Base-by-base conservation (phyloP, 2,329 filamentous ascomycete species). In the Talaromyces islandicus region DNA sequence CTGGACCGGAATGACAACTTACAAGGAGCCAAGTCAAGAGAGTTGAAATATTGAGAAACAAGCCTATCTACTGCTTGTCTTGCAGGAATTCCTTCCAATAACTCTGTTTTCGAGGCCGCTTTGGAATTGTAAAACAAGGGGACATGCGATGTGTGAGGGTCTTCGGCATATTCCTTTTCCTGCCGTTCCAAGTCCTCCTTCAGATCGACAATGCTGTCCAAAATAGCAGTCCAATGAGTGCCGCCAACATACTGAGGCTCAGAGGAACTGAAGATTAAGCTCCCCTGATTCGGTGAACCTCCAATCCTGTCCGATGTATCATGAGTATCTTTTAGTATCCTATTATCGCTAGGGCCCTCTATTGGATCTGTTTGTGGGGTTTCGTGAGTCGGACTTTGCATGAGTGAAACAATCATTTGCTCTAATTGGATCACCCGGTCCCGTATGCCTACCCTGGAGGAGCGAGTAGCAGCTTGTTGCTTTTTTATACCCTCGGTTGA, bases 31-130 rank as follows among this genome's bases (percentile, higher is more conserved):
- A 56, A 30, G 54, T 56, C 54, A 38, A 56, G 41, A 19, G 19
- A 29, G 29, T 56, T 56, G 38, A 56, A 56, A 41, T 56, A 56
- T 25, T 46, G 41, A 4, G 54, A 56, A 19, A 56, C 38, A 29
- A 41, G 30, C 30, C 54, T 24, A 50, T 56, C 54, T 9, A 56
- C 54, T 10, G 12, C 9, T 19, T 25, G 10, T 32, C n/a, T 56
- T n/a, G 24, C 9, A 19, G 54, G 54, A 4, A 56, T 24, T 7
- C 19, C 9, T 50, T 38, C 35, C 24, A 56, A 50, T 10, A 56
- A 10, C 1, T 56, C 54, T 56, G 27, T 25, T 56, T 32, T 56
- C 10, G 43, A 50, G 19, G 25, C 24, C 25, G 43, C 19, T 25
- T 25, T 25, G 43, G 19, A 50, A 17, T 25, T 25, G 43, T 50